Conservation (phyloP, 78 protist genomes). For the Speleostelium caveatum region DNA sequence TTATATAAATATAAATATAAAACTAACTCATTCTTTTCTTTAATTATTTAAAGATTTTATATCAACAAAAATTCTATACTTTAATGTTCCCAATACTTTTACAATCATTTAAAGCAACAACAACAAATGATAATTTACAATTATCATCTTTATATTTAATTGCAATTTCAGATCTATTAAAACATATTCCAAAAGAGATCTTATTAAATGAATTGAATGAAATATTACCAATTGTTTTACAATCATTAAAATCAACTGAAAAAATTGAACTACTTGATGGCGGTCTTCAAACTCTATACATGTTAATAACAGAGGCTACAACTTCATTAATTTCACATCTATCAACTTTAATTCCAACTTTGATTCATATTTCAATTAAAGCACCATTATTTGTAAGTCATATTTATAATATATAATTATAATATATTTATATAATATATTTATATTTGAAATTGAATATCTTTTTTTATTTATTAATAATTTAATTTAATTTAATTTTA, state of each 20-base stretch:
- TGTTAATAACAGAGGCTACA: slow-evolving; percentile 57
- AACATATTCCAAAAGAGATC: slow-evolving; percentile 53
- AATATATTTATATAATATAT: no score
- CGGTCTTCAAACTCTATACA: slow-evolving; percentile 57
- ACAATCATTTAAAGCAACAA: slow-evolving; percentile 37
- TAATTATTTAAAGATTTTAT: slow-evolving; percentile 16
- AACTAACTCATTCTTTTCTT: neutral
- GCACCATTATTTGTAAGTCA: slow-evolving; percentile 12
- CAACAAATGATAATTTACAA: neutral
- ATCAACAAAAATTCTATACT: slow-evolving; percentile 72
- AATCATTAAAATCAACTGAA: slow-evolving; percentile 19
- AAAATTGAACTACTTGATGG: slow-evolving; percentile 20
- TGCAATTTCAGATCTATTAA: slow-evolving; percentile 51
- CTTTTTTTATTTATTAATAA: neutral
- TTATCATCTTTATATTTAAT: slow-evolving; percentile 49
- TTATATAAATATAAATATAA: neutral
- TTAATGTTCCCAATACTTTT: slow-evolving; percentile 46
- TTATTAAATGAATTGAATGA: slow-evolving; percentile 42
- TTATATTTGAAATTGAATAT: no score
- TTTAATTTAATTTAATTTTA: no score
- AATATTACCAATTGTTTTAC: slow-evolving; percentile 67
- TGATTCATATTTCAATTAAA: slow-evolving; percentile 9
- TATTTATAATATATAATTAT: neutral
- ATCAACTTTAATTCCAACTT: slow-evolving; percentile 34
- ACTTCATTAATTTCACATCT: slow-evolving; percentile 13